Evolutionary conservation across 805 yeast species (phyloP), one percentile per base, ranked within the genome.

Genomic region (Yarrowia yakushimensis): DNA sequence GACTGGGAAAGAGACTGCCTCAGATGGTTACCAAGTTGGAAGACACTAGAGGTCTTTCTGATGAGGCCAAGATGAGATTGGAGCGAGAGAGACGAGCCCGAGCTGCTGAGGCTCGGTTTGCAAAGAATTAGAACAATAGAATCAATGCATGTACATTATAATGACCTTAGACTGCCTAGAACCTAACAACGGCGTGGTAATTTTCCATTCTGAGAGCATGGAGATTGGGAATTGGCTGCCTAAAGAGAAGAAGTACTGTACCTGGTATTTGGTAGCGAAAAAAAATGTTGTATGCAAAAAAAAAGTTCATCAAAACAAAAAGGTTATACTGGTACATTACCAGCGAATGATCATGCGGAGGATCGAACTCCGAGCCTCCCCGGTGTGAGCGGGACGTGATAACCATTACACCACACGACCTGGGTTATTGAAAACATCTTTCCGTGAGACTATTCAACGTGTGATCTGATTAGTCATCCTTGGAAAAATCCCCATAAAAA

Each of bases 71-170:
- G 69, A 79, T 81, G 80, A 81, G 85, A 69, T 75, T 94, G 20
- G 91, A 92, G 88, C 82, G 99, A 65, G 99, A 94, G 69, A 92
- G 92, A 70, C 79, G 98, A 62, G 97, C 97, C 0, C 81, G 98
- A 62, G 99, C 99, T 0, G 97, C 96, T 0, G 98, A 94, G 72
- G 96, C 93, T 0, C 79, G 99, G 67, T 68, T 89, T 69, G 79
- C 76, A 62, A 74, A 69, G 64, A 8, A 37, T 8, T 37, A 37
- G 7, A 6, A 9, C 20, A 22, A 11, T 41, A 41, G 45, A 41
- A 41, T 41, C 45, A 41, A 28, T 41, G 45, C 23, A 30, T 30
- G 28, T 25, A 25, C 28, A 25, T 4, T 25, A 28, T 28, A 10
- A 3, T 8, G 31, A 28, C 8, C 27, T 5, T 4, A 25, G 27